Evolutionary conservation across 148 eudicot species (phyloP).

Genomic region (Oxyria digyna): DNA sequence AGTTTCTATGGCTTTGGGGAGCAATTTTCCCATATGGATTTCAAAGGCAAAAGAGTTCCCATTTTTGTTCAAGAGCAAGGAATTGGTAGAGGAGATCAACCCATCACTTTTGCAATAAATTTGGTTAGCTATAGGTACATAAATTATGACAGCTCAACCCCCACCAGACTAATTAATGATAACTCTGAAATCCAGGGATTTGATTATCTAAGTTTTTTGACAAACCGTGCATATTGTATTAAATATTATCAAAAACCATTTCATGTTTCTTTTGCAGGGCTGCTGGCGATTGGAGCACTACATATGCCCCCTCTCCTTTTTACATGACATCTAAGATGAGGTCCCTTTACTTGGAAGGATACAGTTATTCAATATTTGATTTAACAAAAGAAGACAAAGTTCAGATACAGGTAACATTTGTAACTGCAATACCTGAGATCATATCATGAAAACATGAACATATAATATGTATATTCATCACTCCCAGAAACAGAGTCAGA

Average conservation of each 20-base stretch:
- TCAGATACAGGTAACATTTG: constrained; percentile 72
- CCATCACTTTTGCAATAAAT: constrained; percentile 86
- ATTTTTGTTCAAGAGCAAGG: constrained; percentile 98
- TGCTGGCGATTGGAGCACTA: constrained; percentile 94
- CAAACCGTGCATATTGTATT: background rate
- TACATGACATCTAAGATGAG: constrained; percentile 91
- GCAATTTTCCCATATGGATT: constrained; percentile 90
- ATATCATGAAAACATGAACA: background rate
- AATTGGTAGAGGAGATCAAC: constrained; percentile 99
- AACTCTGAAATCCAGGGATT: background rate
- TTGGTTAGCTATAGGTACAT: constrained; percentile 84
- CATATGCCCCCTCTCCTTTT: constrained; percentile 97
- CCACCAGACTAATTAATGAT: constrained; percentile 1
- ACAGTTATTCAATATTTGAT: constrained; percentile 76
- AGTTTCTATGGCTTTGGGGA: constrained; percentile 91
- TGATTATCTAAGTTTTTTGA: background rate
- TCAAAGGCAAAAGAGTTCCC: constrained; percentile 90
- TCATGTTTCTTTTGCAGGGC: constrained; percentile 44
- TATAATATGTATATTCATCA: background rate
- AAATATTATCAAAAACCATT: background rate
- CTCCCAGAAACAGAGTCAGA: background rate
- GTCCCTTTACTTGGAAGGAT: constrained; percentile 89
- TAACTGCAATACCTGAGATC: background rate
- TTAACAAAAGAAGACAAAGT: constrained; percentile 64
- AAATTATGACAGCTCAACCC: background rate